Evolutionary conservation across 768 basidiomycete species (phyloP), one percentile per base, ranked within the genome.

Genomic region (Tricholoma terreum): DNA sequence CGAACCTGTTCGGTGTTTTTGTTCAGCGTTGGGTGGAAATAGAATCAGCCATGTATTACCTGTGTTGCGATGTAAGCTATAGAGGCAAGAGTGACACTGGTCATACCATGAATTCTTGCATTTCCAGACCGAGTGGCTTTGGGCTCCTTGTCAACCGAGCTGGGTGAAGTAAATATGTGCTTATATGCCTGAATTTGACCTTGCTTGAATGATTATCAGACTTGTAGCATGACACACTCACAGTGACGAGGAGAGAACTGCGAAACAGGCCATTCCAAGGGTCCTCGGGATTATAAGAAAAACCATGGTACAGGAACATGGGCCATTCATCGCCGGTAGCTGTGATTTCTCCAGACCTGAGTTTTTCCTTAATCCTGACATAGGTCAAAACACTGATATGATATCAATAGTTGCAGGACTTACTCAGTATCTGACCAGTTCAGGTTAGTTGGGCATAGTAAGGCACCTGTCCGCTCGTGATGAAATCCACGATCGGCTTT

Each of bases 371-470:
- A 2, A 53, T 42, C 34, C 59, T 60, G 14, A 24, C 7, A 27
- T 33, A 49, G 12, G n/a, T 43, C 42, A 35, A 19, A 27, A 11
- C 5, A 11, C 27, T 27, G 45, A 38, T 34, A 15, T 52, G 31
- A 12, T 7, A 35, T 42, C 22, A 3, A 33, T 6, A 11, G 9
- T 34, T 33, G 31, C 15, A 12, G 8, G 35, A 36, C 57, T 27
- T 45, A 61, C 58, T 48, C 40, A 17, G 43, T n/a, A 55, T 58
- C 45, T 15, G 51, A 55, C 60, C 57, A 58, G 33, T 61, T 40
- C 53, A 61, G 24, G 21, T 50, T 49, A 15, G 60, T 58, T 31
- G 60, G 60, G 48, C 60, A 61, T 15, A 61, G 33, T 4, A 61
- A 38, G 8, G 52, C 50, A 15, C 60, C 60, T 1, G 51, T 52